A percentile compares a stretch with the other conserved stretches of the same genome.
Conservation (phyloP, 2,329 filamentous ascomycete genomes). For the Esteya vermicola region DNA sequence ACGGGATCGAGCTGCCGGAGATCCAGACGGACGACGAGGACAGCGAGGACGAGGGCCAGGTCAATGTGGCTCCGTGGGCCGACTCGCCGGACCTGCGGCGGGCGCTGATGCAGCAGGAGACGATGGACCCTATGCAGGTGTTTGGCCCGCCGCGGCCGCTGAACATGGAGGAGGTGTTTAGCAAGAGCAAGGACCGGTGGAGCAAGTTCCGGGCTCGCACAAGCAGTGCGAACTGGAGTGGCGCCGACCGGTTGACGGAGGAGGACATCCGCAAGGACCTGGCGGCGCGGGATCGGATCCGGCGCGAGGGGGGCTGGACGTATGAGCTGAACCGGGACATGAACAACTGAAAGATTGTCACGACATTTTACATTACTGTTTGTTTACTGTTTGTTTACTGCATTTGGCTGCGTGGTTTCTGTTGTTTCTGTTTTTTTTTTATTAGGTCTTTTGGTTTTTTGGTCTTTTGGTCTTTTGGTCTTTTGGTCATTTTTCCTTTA, state of each 20-base stretch:
- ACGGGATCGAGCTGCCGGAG: constrained; percentile 82
- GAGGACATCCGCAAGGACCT: constrained; percentile 75
- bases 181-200: constrained; percentile 69
- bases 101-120: constrained; percentile 68
- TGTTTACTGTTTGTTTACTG: no score
- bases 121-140: constrained; percentile 67
- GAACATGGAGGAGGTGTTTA: constrained; percentile 94
- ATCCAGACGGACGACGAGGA: constrained; percentile 93
- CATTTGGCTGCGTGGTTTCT: no score
- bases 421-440: no score
- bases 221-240: constrained; percentile 88
- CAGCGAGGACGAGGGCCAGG: constrained; percentile 35
- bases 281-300: constrained; percentile 63
- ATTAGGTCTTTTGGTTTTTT: no score
- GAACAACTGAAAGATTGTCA: constrained; percentile 9
- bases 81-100: constrained; percentile 70
- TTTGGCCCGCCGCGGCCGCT: constrained; percentile 82
- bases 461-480: no score
- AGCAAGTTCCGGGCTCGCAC: constrained; percentile 84
- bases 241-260: constrained; percentile 68
- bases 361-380: no score
- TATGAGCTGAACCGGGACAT: constrained; percentile 43
- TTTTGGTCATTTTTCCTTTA: no score
- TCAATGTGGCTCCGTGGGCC: constrained; percentile 63
- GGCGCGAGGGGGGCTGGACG: constrained; percentile 74